A percentile compares a stretch with the other conserved stretches of the same genome.
Conservation (phyloP, 1,284 basidiomycete species). For the Tilletia indica region DNA sequence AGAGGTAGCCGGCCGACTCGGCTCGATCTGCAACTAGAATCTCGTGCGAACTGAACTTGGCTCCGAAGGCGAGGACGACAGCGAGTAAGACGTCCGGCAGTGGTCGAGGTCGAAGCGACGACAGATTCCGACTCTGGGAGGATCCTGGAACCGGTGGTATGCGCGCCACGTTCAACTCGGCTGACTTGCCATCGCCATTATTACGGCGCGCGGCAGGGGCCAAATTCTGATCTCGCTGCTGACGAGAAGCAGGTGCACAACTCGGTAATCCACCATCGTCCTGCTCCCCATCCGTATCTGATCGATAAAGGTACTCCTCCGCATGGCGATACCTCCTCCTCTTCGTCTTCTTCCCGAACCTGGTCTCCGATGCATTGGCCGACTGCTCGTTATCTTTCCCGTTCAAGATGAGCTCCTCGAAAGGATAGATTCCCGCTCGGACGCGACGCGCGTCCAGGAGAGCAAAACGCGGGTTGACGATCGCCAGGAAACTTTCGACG, state of each 20-base stretch:
- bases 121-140: not conserved
- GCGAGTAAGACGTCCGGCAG: constrained; percentile 73
- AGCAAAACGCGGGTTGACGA: constrained; percentile 40
- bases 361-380: not conserved
- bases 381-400: constrained; percentile 21
- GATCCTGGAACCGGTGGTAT: too few relatives aligned
- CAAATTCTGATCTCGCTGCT: not conserved
- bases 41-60: constrained; percentile 84
- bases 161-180: not conserved
- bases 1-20: constrained; percentile 59
- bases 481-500: constrained; percentile 41
- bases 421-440: constrained; percentile 16
- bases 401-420: constrained; percentile 7
- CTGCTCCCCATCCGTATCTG: constrained; percentile 9
- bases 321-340: too few relatives aligned
- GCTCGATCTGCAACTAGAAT: constrained; percentile 74
- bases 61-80: constrained; percentile 85
- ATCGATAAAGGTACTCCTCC: constrained; percentile 8
- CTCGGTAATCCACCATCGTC: constrained; percentile 25
- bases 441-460: constrained; percentile 32
- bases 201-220: not conserved
- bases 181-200: not conserved
- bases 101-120: not conserved
- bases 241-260: constrained; percentile 29
- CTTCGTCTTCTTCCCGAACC: not conserved